Evolutionary conservation across 371 early-diverging fungal genomes (phyloP), one percentile per base, ranked within the genome.

Genomic region (Saksenaea oblongispora): DNA sequence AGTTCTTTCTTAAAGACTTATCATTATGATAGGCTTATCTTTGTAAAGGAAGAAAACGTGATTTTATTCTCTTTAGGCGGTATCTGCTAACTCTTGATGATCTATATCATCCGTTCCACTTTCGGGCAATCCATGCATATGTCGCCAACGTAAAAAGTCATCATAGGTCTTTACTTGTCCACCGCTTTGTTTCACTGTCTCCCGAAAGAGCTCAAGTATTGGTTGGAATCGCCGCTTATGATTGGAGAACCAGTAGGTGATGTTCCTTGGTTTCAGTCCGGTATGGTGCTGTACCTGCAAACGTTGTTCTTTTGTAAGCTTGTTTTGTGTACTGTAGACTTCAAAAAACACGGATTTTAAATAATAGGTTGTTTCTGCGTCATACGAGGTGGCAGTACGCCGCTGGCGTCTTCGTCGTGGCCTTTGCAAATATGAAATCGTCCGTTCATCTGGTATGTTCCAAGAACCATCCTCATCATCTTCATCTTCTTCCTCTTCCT

Each of bases 201-300:
- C 61, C 63, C 62, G 71, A 51, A 70, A 81, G 1, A 67, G 62
- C 15, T 36, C 9, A 9, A 81, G 60, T 0, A 75, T 66, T 1
- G 54, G 57, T 31, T 72, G 75, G 53, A 76, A 78, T 11, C 82
- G 67, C 13, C 82, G 71, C 28, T 81, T 81, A 28, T 78, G 82
- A 59, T 81, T 81, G 14, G 76, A 74, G 41, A 81, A 81, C 82
- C 82, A 81, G 34, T 81, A 81, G 1, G 82, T 81, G 42, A 81
- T 78, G 18, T 78, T 81, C 5, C 82, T 63, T 34, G 76, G 77
- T 35, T 75, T 75, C 0, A 82, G 59, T 0, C 79, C 76, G 1
- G 79, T 82, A 26, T 74, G 65, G 3, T 51, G 26, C 31, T 77
- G 74, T 1, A 77, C 67, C 36, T 67, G 66, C 11, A 59, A 54